A percentile compares a stretch with the other conserved stretches of the same genome.
phyloP scores from a whole-genome alignment of 2,329 filamentous ascomycete species.

The Ceratocystis eucalypticola region DNA sequence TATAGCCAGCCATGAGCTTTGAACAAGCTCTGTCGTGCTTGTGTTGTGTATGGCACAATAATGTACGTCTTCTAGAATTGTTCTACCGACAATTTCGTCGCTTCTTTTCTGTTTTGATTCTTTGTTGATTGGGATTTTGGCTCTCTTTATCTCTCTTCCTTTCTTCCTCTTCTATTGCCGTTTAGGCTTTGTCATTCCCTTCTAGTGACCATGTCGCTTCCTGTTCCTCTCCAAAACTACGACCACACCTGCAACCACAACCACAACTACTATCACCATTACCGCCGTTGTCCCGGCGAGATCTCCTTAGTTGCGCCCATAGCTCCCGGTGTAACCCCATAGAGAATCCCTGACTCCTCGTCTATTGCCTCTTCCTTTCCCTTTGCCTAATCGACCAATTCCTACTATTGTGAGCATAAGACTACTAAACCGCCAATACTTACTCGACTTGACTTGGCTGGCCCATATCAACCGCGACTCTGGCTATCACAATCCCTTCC shows the following conservation, averaged over 20 bases:
- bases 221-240: constrained; percentile 6
- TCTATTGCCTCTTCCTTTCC: background rate
- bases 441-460: background rate
- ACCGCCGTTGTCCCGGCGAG: background rate
- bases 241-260: background rate
- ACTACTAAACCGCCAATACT: too few relatives aligned
- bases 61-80: background rate
- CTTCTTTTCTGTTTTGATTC: background rate
- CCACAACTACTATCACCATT: background rate
- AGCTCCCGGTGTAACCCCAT: too few relatives aligned
- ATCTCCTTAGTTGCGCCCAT: background rate
- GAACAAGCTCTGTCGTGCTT: background rate
- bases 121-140: too few relatives aligned
- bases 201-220: constrained; percentile 14
- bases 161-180: background rate
- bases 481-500: background rate
- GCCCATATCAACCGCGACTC: background rate
- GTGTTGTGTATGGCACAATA: background rate
- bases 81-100: background rate
- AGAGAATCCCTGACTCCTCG: background rate
- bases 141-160: background rate
- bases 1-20: background rate
- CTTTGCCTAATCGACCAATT: background rate
- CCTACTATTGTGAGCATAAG: background rate
- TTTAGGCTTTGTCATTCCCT: constrained; percentile 5